Percentiles rank a stretch among this genome's conserved stretches.
These are phyloP conservation scores for Hyaloscypha bicolor DNA, from an alignment of 495 filamentous ascomycete species.

Conservation along the genomic window DNA sequence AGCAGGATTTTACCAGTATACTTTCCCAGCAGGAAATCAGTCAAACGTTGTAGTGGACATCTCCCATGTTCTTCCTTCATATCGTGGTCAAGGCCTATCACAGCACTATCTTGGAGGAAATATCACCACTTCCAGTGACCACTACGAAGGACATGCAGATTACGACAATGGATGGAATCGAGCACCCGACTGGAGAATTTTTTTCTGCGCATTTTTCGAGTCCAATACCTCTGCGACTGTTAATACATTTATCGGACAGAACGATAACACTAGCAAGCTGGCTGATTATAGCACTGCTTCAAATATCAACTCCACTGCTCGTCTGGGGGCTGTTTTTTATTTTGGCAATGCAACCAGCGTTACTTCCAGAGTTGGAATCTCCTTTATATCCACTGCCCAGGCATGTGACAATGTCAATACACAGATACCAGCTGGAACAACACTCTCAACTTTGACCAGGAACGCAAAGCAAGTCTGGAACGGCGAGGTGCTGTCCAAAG, in stretches of 20 bases:
- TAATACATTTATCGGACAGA: constrained; percentile 56
- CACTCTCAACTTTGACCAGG: constrained; percentile 49
- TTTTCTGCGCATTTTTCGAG: constrained; percentile 69
- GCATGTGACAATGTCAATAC: constrained; percentile 61
- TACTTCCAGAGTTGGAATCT: constrained; percentile 68
- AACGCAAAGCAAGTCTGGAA: constrained; percentile 59
- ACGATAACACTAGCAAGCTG: constrained; percentile 15
- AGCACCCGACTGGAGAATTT: constrained; percentile 63
- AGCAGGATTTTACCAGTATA: constrained; percentile 65
- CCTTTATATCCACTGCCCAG: constrained; percentile 65
- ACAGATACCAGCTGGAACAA: constrained; percentile 57
- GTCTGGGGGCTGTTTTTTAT: constrained; percentile 47
- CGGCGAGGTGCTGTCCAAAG: constrained; percentile 60
- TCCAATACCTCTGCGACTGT: constrained; percentile 39
- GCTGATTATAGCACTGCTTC: constrained; percentile 29
- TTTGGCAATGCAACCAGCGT: constrained; percentile 43
- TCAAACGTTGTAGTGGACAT: constrained; percentile 68
- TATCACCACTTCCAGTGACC: constrained; percentile 56
- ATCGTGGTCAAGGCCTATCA: constrained; percentile 57
- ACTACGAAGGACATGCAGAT: constrained; percentile 64
- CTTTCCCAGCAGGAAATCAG: constrained; percentile 49
- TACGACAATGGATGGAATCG: constrained; percentile 63
- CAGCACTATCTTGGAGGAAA: constrained; percentile 70
- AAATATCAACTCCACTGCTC: constrained; percentile 31
- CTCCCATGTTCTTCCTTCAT: constrained; percentile 69